Conservation (phyloP, 192 early-diverging fungal species). For the Lobulomyces angularis region DNA sequence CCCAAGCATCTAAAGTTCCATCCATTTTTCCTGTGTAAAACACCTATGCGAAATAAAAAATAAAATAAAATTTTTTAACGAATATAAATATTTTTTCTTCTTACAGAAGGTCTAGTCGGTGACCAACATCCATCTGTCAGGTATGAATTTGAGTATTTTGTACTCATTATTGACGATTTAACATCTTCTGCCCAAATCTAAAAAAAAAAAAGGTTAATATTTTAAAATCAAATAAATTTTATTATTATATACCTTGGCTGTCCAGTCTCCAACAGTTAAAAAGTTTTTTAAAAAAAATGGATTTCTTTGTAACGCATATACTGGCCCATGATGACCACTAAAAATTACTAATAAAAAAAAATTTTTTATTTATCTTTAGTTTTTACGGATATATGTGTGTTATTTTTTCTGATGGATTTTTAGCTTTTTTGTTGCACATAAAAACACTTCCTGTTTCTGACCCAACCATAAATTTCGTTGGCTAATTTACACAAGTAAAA, state of each 20-base stretch:
- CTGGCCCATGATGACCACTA: conserved; percentile 46
- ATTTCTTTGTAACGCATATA: conserved; percentile 43
- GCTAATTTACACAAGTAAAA: conserved; percentile 19
- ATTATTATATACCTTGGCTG: conserved; percentile 22
- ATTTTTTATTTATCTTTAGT: too few relatives aligned
- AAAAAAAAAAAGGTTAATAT: too few relatives aligned
- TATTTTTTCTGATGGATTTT: conserved; percentile 44
- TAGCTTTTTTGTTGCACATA: conserved; percentile 56
- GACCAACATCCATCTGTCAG: conserved; percentile 49
- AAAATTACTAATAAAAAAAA: too few relatives aligned
- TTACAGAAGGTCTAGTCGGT: conserved; percentile 37
- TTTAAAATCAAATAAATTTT: conserved; percentile 3
- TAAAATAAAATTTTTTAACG: too few relatives aligned
- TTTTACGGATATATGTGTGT: conserved; percentile 44
- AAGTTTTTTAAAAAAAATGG: conserved; percentile 56
- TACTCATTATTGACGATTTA: conserved; percentile 40
- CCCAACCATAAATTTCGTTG: conserved; percentile 56
- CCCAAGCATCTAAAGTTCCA: conserved; percentile 47
- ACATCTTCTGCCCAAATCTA: conserved; percentile 53
- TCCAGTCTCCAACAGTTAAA: conserved; percentile 48
- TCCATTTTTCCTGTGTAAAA: conserved; percentile 47
- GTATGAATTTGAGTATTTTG: conserved; percentile 31
- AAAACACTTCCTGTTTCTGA: conserved; percentile 45
- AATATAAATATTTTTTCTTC: too few relatives aligned
- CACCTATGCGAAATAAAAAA: too few relatives aligned